Evolutionary conservation across 2,329 filamentous ascomycete genomes (phyloP), one percentile per base, ranked within the genome.

Genomic region (Mycocentrospora acerina): DNA sequence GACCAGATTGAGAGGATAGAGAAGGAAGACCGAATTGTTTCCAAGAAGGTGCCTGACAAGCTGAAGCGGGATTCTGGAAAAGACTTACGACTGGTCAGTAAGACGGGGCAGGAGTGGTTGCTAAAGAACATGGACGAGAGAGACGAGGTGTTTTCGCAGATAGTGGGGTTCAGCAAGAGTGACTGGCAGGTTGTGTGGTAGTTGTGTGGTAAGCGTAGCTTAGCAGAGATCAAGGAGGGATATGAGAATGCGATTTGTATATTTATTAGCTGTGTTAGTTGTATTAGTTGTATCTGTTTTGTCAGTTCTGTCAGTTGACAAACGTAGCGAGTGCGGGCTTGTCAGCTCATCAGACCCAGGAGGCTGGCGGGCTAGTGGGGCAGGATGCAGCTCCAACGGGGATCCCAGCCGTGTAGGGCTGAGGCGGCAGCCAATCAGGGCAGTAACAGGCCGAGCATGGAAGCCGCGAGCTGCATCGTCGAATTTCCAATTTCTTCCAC

Each of bases 171-270:
- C 24, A 59, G 57, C 32, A 32, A 44, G 16, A 36, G 42, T 12
- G 24, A 16, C 2, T 66, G 61, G 60, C 61, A 64, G 49, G 53
- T 64, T 15, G 44, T 53, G 28, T 62, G 59, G 59, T 62, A 46
- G n/a, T n/a, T n/a, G n/a, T n/a, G n/a, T n/a, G n/a, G n/a, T n/a
- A n/a, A n/a, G n/a, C n/a, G n/a, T n/a, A n/a, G n/a, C n/a, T n/a
- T n/a, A n/a, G n/a, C n/a, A n/a, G n/a, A n/a, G n/a, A n/a, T n/a
- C n/a, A n/a, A n/a, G n/a, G n/a, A n/a, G n/a, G n/a, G n/a, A n/a
- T n/a, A n/a, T n/a, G n/a, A n/a, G n/a, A n/a, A n/a, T n/a, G n/a
- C n/a, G n/a, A n/a, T n/a, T n/a, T n/a, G n/a, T n/a, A n/a, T n/a
- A n/a, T n/a, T n/a, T n/a, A n/a, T n/a, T n/a, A n/a, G n/a, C n/a